Conservation (phyloP, 2,329 filamentous ascomycete species). For the Scytalidium sp. region DNA sequence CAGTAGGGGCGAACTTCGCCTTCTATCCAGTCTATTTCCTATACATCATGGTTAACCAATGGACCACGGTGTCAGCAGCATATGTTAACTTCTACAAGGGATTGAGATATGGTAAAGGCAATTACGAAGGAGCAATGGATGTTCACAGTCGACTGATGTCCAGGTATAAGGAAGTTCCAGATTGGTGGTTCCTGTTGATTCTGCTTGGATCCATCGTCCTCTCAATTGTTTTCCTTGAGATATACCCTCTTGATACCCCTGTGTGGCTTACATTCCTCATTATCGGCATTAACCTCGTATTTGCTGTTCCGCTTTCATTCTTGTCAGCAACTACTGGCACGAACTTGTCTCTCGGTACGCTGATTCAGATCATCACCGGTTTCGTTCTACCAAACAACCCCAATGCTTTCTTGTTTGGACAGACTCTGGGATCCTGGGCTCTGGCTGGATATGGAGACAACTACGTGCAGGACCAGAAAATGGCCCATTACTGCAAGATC, state of each 20-base stretch:
- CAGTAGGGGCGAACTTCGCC: slow-evolving; percentile 39
- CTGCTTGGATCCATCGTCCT: slow-evolving; percentile 31
- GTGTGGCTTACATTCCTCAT: slow-evolving; percentile 19
- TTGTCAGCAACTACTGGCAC: slow-evolving; percentile 43
- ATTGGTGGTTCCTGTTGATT: slow-evolving; percentile 47
- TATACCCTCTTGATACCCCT: slow-evolving; percentile 11
- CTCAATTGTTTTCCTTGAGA: slow-evolving; percentile 27
- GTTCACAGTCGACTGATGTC: slow-evolving; percentile 41
- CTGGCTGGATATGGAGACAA: slow-evolving; percentile 37
- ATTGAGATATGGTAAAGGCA: slow-evolving; percentile 34
- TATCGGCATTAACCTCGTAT: slow-evolving; percentile 33
- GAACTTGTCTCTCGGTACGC: slow-evolving; percentile 37
- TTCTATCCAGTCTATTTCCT: slow-evolving; percentile 42
- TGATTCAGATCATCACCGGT: slow-evolving; percentile 41
- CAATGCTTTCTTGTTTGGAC: slow-evolving; percentile 36
- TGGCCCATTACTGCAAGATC: slow-evolving; percentile 41
- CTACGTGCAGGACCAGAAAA: slow-evolving; percentile 32
- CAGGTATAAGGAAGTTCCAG: slow-evolving; percentile 42
- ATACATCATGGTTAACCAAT: slow-evolving; percentile 41
- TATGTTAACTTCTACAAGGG: slow-evolving; percentile 32
- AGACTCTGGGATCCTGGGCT: slow-evolving; percentile 32
- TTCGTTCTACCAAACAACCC: slow-evolving; percentile 30
- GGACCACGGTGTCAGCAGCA: slow-evolving; percentile 33
- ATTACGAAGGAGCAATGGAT: slow-evolving; percentile 41
- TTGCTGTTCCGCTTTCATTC: slow-evolving; percentile 37